Conservation (phyloP, 2,329 filamentous ascomycete genomes). For the Colletotrichum sp. region DNA sequence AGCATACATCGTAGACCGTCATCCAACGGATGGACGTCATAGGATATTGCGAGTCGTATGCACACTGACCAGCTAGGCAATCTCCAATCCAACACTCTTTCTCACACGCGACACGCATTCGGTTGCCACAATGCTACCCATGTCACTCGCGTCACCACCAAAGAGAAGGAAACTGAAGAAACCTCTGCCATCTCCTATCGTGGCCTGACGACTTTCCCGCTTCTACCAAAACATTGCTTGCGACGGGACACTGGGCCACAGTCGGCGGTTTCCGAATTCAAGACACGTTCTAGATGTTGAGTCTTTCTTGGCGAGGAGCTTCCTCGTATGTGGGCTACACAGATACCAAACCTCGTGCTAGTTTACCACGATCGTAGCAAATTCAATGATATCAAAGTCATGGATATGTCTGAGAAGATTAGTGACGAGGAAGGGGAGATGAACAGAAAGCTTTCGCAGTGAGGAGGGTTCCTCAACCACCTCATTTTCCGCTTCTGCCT, state of each 20-base stretch:
- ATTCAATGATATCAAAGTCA: constrained; percentile 40
- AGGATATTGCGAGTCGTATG: no score
- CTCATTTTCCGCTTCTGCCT: no score
- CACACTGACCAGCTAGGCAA: not conserved
- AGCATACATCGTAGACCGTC: no score
- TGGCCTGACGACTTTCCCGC: no score
- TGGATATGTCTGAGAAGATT: constrained; percentile 34
- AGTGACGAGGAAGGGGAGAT: constrained; percentile 40
- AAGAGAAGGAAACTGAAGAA: not conserved
- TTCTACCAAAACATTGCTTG: no score
- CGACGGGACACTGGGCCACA: not conserved
- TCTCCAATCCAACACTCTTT: not conserved
- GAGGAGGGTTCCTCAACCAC: constrained; percentile 21
- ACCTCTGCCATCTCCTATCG: not conserved
- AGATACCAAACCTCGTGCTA: constrained; percentile 42
- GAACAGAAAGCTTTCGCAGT: constrained; percentile 29
- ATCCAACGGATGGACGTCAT: no score
- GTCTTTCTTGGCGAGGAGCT: constrained; percentile 39
- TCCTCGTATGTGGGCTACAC: constrained; percentile 45
- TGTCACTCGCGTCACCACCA: not conserved
- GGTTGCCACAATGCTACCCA: not conserved
- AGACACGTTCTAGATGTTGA: constrained; percentile 39
- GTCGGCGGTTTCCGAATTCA: constrained; percentile 44
- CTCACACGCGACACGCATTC: not conserved
- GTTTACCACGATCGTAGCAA: constrained; percentile 41